phyloP scores from a whole-genome alignment of 176 grass and related monocot species.

The Microstegium vimineum region DNA sequence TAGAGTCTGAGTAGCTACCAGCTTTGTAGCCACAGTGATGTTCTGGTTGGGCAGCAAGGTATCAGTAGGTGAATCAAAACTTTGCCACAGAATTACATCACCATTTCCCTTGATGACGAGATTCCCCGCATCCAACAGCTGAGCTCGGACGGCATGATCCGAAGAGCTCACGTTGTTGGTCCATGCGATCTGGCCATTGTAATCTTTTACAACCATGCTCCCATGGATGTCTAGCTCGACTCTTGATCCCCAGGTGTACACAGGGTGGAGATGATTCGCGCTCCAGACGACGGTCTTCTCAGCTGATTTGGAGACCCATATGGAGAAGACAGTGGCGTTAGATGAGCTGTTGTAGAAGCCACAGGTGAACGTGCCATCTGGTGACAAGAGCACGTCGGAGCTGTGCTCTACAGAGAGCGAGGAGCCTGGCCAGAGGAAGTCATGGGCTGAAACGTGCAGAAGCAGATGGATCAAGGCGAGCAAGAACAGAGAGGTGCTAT shows the following conservation, averaged over 20 bases:
- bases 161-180: slow-evolving; percentile 18
- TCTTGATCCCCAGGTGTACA: slow-evolving; percentile 13
- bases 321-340: neutral
- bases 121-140: neutral
- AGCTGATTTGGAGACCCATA: slow-evolving; percentile 20
- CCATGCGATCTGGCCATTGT: slow-evolving; percentile 6
- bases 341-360: too few species aligned
- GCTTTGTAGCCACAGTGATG: neutral
- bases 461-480: too few species aligned
- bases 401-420: too few species aligned
- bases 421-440: too few species aligned
- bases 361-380: too few species aligned
- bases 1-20: slow-evolving; percentile 21
- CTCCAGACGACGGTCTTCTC: neutral
- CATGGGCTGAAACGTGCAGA: too few species aligned
- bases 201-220: slow-evolving; percentile 19
- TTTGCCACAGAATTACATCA: slow-evolving; percentile 11
- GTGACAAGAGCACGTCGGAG: too few species aligned
- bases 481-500: too few species aligned
- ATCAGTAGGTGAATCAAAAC: slow-evolving; percentile 27
- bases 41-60: slow-evolving; percentile 15
- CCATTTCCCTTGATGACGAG: slow-evolving; percentile 17
- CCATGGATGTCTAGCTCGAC: slow-evolving; percentile 1
- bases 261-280: slow-evolving; percentile 8
- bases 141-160: neutral